Evolutionary conservation across 2,329 filamentous ascomycete genomes (phyloP), one percentile per base, ranked within the genome.

Genomic region (Aspergillus pseudoglaucus): DNA sequence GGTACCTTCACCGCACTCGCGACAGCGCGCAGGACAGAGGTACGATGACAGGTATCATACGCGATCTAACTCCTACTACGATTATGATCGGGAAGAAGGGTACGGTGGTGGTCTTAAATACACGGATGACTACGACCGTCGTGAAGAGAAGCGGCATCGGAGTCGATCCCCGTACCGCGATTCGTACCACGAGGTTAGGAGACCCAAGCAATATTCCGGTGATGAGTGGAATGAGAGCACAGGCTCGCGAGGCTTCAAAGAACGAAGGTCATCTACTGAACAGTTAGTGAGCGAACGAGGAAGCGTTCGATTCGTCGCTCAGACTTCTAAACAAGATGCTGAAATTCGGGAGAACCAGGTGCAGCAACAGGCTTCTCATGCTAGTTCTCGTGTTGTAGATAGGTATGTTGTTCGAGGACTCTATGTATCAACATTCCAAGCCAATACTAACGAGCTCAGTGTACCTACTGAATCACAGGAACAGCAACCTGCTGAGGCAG

Each of bases 331-430:
- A 78, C 66, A 77, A 73, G 74, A 84, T 75, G 76, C 82, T 86
- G 85, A 88, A 83, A 75, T 71, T 79, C 73, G 73, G 70, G 74
- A 81, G 79, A 79, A 77, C 72, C 75, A 75, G 74, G 74, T 77
- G 68, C 70, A 72, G 60, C 69, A 73, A 67, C 69, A 73, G 67
- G 70, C 68, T 72, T 70, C 71, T 53, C 55, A 56, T 57, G 64
- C 66, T 58, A 56, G 53, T 47, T 50, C 62, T 49, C 55, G 53
- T 57, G 52, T 58, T 44, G 59, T 63, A 57, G 67, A 68, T 61
- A 69, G 65, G 70, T 74, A 71, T 65, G 75, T 72, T 61, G 55
- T 46, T 47, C 56, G 10, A 50, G 51, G 10, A 30, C 52, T 12
- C 32, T 25, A 37, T 38, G 37, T 18, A 22, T 14, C 18, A 15